Evolutionary conservation across 2,329 filamentous ascomycete species (phyloP).

Genomic region (Xylaria arbuscula): DNA sequence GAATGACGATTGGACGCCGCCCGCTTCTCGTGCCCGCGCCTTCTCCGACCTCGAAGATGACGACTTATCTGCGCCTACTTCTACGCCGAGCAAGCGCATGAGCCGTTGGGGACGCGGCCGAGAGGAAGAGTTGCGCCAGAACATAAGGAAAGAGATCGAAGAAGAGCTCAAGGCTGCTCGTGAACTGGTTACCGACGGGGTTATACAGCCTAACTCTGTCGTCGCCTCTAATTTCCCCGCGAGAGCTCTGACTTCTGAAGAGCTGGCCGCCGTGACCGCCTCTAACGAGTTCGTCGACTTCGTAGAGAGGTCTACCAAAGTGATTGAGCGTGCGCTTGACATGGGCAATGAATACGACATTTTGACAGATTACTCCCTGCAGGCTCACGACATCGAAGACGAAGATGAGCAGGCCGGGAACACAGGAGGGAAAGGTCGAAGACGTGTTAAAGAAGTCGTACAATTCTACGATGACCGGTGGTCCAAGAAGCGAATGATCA

Average conservation of each 20-base stretch:
- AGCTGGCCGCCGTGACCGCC: conserved; percentile 88
- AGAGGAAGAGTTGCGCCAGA: conserved; percentile 89
- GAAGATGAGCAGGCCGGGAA: conserved; percentile 83
- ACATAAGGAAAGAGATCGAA: conserved; percentile 88
- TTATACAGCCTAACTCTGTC: conserved; percentile 57
- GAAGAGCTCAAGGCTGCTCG: conserved; percentile 85
- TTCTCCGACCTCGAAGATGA: conserved; percentile 73
- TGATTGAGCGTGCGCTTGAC: conserved; percentile 94
- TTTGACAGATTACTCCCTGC: conserved; percentile 90
- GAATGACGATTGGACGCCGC: conserved; percentile 75
- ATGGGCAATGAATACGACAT: conserved; percentile 87
- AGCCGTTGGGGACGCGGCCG: conserved; percentile 83
- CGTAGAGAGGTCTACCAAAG: conserved; percentile 93
- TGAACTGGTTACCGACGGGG: conserved; percentile 65
- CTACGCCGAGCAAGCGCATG: conserved; percentile 75
- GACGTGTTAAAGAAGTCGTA: conserved; percentile 84
- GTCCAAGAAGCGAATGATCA: conserved; percentile 98
- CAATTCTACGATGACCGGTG: conserved; percentile 96
- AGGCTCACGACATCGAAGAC: conserved; percentile 79
- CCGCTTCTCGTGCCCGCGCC: conserved; percentile 63
- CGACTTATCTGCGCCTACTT: conserved; percentile 63
- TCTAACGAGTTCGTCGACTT: conserved; percentile 96
- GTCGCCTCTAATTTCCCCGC: conserved; percentile 74
- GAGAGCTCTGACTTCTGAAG: conserved; percentile 82
- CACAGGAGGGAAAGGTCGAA: conserved; percentile 74